Conservation (phyloP, 2,329 filamentous ascomycete species). For the Sporothrix pallida region DNA sequence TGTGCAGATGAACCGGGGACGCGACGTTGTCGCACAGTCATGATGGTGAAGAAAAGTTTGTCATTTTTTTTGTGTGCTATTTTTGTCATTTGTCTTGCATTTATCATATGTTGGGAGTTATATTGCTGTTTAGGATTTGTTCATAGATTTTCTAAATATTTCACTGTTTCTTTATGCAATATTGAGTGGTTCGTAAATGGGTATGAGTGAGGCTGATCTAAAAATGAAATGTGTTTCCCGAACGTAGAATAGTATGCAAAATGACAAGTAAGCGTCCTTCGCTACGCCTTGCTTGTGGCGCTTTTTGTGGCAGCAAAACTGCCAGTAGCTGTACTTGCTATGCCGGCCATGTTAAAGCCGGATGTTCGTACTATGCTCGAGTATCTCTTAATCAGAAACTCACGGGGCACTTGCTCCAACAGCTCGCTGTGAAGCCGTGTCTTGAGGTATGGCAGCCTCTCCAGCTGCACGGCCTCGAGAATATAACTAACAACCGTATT, state of each 20-base stretch:
- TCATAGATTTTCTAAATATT: conserved; percentile 8
- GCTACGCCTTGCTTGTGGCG: too few relatives aligned
- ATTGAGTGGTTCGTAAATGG: background rate
- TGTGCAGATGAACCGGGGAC: conserved; percentile 85
- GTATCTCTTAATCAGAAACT: conserved; percentile 40
- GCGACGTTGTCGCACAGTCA: conserved; percentile 52
- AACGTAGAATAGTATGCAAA: background rate
- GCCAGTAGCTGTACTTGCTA: background rate
- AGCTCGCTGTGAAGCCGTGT: conserved; percentile 54
- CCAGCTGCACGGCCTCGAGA: conserved; percentile 58
- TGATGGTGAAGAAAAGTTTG: conserved; percentile 25
- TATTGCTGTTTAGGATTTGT: conserved; percentile 22
- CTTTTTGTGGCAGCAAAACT: too few relatives aligned
- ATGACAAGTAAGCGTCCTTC: too few relatives aligned
- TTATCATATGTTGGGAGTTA: conserved; percentile 23
- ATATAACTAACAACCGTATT: conserved; percentile 66
- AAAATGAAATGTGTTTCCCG: background rate
- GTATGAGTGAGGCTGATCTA: background rate
- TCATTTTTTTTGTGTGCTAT: conserved; percentile 8
- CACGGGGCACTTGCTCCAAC: conserved; percentile 45
- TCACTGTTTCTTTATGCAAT: conserved; percentile 2
- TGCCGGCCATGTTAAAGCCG: conserved; percentile 13
- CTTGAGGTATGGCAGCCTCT: conserved; percentile 57
- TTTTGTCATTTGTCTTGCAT: background rate
- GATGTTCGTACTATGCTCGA: conserved; percentile 42